Conservation (phyloP, 257 asterid species). For the Solanum tarijense region DNA sequence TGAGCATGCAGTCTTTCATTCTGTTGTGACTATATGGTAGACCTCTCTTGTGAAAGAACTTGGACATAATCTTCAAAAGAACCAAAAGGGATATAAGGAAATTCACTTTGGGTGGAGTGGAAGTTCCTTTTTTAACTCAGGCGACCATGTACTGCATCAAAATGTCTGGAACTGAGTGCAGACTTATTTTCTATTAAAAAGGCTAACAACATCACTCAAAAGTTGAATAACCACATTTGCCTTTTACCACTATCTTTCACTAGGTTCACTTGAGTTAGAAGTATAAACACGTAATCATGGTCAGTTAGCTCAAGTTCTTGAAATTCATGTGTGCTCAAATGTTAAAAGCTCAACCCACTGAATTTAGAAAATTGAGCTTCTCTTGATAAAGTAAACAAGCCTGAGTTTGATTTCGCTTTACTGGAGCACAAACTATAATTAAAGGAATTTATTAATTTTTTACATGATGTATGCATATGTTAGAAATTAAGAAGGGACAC, state of each 20-base stretch:
- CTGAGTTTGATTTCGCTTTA: neutral
- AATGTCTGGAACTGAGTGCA: neutral
- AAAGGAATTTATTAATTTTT: neutral
- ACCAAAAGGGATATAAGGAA: neutral
- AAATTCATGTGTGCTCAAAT: neutral
- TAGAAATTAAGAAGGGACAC: neutral
- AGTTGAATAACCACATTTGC: neutral
- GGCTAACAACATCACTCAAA: neutral
- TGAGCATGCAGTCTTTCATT: neutral
- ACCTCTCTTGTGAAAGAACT: neutral
- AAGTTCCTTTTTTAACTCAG: neutral
- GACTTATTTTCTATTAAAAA: neutral
- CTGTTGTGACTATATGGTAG: neutral
- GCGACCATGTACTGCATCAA: neutral
- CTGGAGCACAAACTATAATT: neutral
- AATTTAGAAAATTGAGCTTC: neutral
- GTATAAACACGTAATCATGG: neutral
- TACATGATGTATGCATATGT: neutral
- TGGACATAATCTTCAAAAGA: neutral
- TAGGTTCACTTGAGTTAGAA: neutral
- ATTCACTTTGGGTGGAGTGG: neutral
- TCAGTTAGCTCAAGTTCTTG: neutral
- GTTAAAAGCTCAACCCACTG: neutral
- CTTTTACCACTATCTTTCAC: neutral
- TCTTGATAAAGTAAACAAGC: neutral